Base-by-base conservation (phyloP, 2,329 filamentous ascomycete genomes). In the Diaporthe ilicicola region DNA sequence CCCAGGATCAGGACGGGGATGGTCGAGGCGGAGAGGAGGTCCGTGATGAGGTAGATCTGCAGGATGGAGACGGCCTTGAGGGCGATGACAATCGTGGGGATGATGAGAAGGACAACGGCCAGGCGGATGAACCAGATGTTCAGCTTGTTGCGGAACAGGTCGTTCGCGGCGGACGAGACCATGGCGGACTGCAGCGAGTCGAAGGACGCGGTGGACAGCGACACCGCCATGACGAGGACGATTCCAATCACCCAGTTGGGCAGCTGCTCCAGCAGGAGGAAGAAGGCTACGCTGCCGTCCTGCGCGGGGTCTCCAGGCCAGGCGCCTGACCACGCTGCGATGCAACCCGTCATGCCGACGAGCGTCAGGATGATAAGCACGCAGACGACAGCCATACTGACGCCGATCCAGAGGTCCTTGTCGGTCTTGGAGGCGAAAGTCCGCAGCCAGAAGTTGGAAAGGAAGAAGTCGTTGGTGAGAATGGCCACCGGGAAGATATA, bases 401-500 rank as follows among this genome's bases (percentile, higher is more conserved):
- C 87, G 61, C 93, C 94, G 68, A 95, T 85, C 85, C 89, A 91
- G 8, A 96, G 88, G 77, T 95, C 93, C 76, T 87, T 91, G 84
- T 96, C 93, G 0, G 92, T 93, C 79, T 89, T 91, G 65, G 92
- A 92, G 22, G 93, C 92, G 77, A 96, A 96, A 6, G 93, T 93
- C 64, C 93, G 91, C 80, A 95, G 88, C 93, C 93, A 96, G 81
- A 94, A 94, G 74, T 90, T 92, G 39, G 92, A 94, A 53, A 96
- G 85, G 84, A 96, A 96, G 85, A 96, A 95, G 84, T 95, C 91
- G 82, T 95, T 96, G 71, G 93, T 95, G 69, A 95, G 78, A 74
- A 96, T 88, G 54, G 93, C 93, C 7, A 96, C 88, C 0, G 94
- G 93, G 1, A 96, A 86, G 74, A 96, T 95, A 82, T 95, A 96